Evolutionary conservation across 371 early-diverging fungal genomes (phyloP).

Genomic region (Basidiobolus meristosporus): DNA sequence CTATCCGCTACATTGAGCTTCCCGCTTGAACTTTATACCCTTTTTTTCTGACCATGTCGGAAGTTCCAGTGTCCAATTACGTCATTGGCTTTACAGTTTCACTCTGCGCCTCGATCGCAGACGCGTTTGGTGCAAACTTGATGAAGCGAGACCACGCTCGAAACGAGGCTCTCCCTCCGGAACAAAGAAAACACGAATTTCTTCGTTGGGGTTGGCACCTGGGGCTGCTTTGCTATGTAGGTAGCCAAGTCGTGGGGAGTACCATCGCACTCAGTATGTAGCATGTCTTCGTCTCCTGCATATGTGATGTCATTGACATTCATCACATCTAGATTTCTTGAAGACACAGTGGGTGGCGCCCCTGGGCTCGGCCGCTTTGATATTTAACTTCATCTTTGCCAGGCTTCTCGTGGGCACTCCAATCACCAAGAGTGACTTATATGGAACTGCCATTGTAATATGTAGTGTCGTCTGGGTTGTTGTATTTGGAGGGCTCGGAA

Average conservation of each 20-base stretch:
- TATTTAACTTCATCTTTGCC: conserved; percentile 52
- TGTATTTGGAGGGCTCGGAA: conserved; percentile 19
- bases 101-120: conserved; percentile 33
- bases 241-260: conserved; percentile 38
- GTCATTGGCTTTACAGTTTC: conserved; percentile 40
- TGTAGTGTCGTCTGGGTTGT: conserved; percentile 41
- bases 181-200: conserved; percentile 32
- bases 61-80: too few species aligned
- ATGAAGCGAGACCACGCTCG: conserved; percentile 43
- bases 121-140: conserved; percentile 47
- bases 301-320: not conserved
- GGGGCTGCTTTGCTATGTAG: conserved; percentile 39
- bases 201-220: conserved; percentile 45
- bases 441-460: conserved; percentile 43
- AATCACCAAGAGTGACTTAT: conserved; percentile 38
- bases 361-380: conserved; percentile 40
- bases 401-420: conserved; percentile 41
- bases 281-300: not conserved
- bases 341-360: conserved; percentile 59
- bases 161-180: conserved; percentile 15
- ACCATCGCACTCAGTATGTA: conserved; percentile 24
- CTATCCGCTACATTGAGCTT: too few species aligned
- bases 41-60: too few species aligned
- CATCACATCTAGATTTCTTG: conserved; percentile 23
- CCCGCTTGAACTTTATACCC: too few species aligned